Evolutionary conservation across 2,329 filamentous ascomycete species (phyloP).

Genomic region (Fusarium sp.): DNA sequence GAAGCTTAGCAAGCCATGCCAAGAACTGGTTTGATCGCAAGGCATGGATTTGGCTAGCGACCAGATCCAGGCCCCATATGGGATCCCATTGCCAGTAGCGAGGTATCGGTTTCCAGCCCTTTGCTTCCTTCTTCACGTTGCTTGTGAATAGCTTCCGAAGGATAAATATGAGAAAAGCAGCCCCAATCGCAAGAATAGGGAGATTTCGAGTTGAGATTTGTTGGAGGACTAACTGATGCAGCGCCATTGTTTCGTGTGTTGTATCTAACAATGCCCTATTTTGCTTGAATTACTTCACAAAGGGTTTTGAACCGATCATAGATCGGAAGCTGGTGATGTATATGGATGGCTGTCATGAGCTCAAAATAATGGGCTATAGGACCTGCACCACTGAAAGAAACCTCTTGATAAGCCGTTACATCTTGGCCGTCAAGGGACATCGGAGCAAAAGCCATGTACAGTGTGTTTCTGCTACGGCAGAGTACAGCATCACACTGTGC

Average conservation of each 20-base stretch:
- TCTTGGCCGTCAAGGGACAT: no score
- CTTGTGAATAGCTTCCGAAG: not conserved
- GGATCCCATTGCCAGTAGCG: not conserved
- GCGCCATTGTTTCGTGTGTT: not conserved
- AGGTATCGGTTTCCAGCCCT: not conserved
- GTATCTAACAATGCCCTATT: no score
- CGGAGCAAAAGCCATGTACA: not conserved
- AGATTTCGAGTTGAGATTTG: not conserved
- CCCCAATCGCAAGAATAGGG: not conserved
- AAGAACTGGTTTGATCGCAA: not conserved
- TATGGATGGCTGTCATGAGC: not conserved
- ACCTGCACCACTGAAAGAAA: not conserved
- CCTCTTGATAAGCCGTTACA: not conserved
- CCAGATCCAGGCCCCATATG: not conserved
- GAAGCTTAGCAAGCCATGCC: not conserved
- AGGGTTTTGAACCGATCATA: no score
- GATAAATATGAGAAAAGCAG: not conserved
- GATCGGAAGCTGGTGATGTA: not conserved
- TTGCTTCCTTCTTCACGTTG: fast-evolving
- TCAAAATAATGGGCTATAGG: fast-evolving
- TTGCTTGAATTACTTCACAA: no score
- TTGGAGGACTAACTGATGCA: not conserved
- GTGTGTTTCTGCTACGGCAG: fast-evolving
- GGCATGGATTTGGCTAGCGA: not conserved
- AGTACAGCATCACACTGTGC: not conserved